These are phyloP conservation scores for Solanum gracilifrons DNA, from an alignment of 257 asterid species.

Conservation along the genomic window DNA sequence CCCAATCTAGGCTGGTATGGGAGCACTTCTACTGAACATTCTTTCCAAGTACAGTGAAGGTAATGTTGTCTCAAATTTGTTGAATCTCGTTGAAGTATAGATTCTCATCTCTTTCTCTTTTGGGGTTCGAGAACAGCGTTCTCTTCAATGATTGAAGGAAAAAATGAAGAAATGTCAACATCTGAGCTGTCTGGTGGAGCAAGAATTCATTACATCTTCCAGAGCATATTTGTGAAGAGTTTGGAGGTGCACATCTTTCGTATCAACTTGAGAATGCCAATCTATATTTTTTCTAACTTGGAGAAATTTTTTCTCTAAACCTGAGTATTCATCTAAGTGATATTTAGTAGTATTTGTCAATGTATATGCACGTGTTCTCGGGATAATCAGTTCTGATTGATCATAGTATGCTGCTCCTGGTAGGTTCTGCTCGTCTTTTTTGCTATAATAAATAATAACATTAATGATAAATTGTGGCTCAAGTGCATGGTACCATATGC, in stretches of 20 bases:
- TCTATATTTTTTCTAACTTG: neutral
- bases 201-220: slow-evolving; percentile 93
- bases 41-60: slow-evolving; percentile 92
- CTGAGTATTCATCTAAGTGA: neutral
- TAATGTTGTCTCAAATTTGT: slow-evolving; percentile 10
- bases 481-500: neutral
- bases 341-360: neutral
- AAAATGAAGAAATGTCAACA: slow-evolving; percentile 87
- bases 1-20: slow-evolving; percentile 71
- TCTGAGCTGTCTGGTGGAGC: slow-evolving; percentile 97
- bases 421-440: neutral
- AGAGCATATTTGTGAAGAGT: slow-evolving; percentile 76
- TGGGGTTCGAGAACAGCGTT: slow-evolving; percentile 42
- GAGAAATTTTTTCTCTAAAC: neutral
- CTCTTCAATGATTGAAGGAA: slow-evolving; percentile 90
- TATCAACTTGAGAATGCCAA: neutral
- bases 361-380: neutral
- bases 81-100: neutral
- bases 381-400: neutral
- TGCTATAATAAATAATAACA: neutral
- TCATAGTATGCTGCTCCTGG: neutral
- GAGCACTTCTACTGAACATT: slow-evolving; percentile 74
- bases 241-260: slow-evolving; percentile 55
- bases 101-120: neutral
- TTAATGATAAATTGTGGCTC: neutral